These are phyloP conservation scores for Ophiosphaerella narmari DNA, from an alignment of 2,329 filamentous ascomycete species.

Conservation along the genomic window DNA sequence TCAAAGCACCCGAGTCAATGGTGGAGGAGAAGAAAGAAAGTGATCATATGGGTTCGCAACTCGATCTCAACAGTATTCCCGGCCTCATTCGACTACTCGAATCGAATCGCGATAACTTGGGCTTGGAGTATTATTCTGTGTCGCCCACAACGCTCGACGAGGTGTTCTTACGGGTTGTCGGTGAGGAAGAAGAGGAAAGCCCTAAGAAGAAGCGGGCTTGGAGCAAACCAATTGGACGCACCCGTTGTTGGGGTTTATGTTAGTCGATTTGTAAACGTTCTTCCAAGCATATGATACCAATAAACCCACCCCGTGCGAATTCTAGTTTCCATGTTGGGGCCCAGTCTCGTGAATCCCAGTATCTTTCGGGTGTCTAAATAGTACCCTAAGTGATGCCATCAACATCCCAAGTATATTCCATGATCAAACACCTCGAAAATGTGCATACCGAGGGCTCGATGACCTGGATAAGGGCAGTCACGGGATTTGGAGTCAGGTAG, in stretches of 20 bases:
- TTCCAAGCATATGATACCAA: background rate
- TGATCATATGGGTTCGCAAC: background rate
- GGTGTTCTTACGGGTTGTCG: slow-evolving; percentile 86
- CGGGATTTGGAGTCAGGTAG: no score
- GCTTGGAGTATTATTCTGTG: slow-evolving; percentile 85
- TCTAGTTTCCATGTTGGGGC: no score
- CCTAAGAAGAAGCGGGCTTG: slow-evolving; percentile 13
- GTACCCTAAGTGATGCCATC: no score
- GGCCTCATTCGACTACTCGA: slow-evolving; percentile 75
- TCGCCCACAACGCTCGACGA: slow-evolving; percentile 87
- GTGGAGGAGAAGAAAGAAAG: background rate
- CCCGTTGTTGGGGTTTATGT: background rate
- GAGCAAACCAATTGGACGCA: slow-evolving; percentile 1
- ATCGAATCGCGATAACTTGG: slow-evolving; percentile 67
- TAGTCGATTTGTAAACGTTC: background rate
- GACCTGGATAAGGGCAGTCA: no score
- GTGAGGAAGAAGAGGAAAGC: slow-evolving; percentile 59
- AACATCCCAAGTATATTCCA: no score
- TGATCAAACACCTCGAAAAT: no score
- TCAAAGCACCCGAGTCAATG: slow-evolving; percentile 51
- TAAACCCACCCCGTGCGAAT: background rate
- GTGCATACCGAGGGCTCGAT: no score
- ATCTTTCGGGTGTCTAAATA: no score
- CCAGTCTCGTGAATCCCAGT: no score
- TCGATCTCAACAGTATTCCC: slow-evolving; percentile 59